These are phyloP conservation scores for Geotrichum australiense DNA, from an alignment of 1,139 yeast species.

Conservation along the genomic window DNA sequence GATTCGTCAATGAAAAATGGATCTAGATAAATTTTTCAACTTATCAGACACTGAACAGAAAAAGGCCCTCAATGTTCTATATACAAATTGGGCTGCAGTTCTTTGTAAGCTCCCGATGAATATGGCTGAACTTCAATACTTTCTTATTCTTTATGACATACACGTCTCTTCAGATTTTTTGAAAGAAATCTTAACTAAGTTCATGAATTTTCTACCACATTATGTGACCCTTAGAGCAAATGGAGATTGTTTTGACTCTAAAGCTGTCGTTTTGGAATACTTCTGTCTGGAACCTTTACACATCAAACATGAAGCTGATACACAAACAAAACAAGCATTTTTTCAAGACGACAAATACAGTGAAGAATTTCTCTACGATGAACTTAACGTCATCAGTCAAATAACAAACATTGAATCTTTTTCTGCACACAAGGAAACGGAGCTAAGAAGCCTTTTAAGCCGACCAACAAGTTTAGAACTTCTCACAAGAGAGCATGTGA, in stretches of 20 bases:
- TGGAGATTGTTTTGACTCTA: conserved; percentile 8
- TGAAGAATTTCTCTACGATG: not conserved
- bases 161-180: conserved; percentile 1
- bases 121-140: conserved; percentile 5
- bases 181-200: conserved; percentile 1
- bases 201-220: conserved; percentile 7
- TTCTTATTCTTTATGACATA: conserved; percentile 1
- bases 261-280: conserved; percentile 6
- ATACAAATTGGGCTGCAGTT: conserved; percentile 9
- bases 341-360: not conserved
- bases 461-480: conserved; percentile 7
- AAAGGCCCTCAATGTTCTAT: conserved; percentile 2
- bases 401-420: conserved; percentile 3
- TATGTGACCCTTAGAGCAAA: no score
- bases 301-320: not conserved
- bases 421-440: not conserved
- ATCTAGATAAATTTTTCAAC: not conserved
- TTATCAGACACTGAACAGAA: conserved; percentile 4
- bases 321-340: not conserved
- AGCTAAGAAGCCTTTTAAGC: conserved; percentile 2
- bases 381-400: not conserved
- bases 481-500: conserved; percentile 6
- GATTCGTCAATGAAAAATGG: not conserved
- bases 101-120: conserved; percentile 8
- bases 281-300: conserved; percentile 8